Evolutionary conservation across 257 asterid species (phyloP).

Genomic region (Nicotiana noctiflora): DNA sequence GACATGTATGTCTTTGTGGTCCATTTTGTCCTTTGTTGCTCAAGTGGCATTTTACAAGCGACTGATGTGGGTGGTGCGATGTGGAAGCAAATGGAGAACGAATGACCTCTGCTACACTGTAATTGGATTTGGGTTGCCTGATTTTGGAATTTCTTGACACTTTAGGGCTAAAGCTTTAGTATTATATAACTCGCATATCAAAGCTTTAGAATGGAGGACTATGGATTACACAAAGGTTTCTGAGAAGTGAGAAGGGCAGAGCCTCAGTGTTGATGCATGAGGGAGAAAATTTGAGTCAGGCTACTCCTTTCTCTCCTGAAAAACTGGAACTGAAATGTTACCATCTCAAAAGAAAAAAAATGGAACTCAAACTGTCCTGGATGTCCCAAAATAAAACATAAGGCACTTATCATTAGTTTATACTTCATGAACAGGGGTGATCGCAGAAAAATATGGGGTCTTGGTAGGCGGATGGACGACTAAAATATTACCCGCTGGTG

Average conservation of each 20-base stretch:
- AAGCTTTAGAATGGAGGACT: background rate
- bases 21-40: background rate
- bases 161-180: background rate
- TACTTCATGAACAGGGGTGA: background rate
- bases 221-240: too few relatives aligned
- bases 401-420: background rate
- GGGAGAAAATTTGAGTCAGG: background rate
- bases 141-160: background rate
- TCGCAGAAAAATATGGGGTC: background rate
- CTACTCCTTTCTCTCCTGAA: background rate
- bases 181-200: background rate
- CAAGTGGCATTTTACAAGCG: background rate
- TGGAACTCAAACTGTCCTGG: background rate
- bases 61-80: background rate
- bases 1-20: background rate
- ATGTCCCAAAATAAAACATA: background rate
- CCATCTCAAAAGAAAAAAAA: too few relatives aligned
- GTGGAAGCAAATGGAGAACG: background rate
- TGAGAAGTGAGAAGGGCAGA: too few relatives aligned
- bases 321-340: background rate
- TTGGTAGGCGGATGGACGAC: background rate
- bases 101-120: conserved; percentile 5
- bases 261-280: background rate
- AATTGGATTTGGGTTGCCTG: background rate
- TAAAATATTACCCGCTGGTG: background rate